A percentile compares a stretch with the other conserved stretches of the same genome.
These are phyloP conservation scores for Fagopyrum tataricum DNA, from an alignment of 148 eudicot species.

Conservation along the genomic window DNA sequence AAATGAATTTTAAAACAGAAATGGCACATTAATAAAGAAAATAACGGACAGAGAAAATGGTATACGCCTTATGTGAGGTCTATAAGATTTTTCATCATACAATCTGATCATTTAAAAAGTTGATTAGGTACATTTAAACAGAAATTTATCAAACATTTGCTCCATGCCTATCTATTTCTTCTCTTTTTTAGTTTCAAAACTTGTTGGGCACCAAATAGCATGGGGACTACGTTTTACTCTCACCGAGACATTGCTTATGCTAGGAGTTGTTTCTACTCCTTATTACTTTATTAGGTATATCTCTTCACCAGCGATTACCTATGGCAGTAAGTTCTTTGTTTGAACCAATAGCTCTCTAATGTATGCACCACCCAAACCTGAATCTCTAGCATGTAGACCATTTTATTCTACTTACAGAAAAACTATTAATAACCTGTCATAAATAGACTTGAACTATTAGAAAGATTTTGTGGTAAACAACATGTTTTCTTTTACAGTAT, in stretches of 20 bases:
- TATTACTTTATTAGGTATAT: not conserved
- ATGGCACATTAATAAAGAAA: not conserved
- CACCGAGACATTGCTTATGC: not conserved
- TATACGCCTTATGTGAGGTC: not conserved
- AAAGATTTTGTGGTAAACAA: not conserved
- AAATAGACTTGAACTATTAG: not conserved
- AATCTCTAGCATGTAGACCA: not conserved
- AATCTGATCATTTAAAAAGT: not conserved
- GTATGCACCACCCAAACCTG: not conserved
- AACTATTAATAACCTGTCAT: not conserved
- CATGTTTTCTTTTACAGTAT: not conserved
- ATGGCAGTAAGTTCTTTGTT: not conserved
- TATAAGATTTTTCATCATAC: not conserved
- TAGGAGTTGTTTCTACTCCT: not conserved
- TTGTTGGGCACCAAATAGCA: not conserved
- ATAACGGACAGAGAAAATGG: not conserved
- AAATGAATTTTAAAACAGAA: constrained; percentile 2
- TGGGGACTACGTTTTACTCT: not conserved
- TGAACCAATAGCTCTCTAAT: not conserved
- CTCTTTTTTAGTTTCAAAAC: not conserved
- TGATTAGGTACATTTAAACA: not conserved
- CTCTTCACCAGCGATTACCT: not conserved
- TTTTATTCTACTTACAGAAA: not conserved
- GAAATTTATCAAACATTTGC: not conserved
- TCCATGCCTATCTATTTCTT: not conserved